A percentile compares a stretch with the other conserved stretches of the same genome.
phyloP scores from a whole-genome alignment of 78 protist genomes.

The Carpediemonas membranifera region DNA sequence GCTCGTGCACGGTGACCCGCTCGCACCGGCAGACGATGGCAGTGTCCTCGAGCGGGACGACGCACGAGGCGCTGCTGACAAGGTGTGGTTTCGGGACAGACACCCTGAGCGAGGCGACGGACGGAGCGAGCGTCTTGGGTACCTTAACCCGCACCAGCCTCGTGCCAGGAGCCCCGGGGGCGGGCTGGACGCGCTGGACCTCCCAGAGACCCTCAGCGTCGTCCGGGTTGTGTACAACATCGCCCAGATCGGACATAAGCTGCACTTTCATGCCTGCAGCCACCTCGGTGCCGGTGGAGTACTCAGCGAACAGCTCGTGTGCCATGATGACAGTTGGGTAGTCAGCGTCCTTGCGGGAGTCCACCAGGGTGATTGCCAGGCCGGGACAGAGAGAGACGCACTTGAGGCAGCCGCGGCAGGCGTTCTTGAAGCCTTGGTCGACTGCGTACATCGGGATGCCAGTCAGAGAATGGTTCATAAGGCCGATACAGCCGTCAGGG shows the following conservation, averaged over 20 bases:
- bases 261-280: no score
- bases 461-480: background rate
- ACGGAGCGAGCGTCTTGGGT: no score
- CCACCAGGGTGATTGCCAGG: background rate
- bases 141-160: no score
- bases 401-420: background rate
- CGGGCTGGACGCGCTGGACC: no score
- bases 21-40: conserved; percentile 6
- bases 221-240: no score
- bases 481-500: background rate
- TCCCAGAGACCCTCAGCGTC: no score
- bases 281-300: no score
- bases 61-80: no score
- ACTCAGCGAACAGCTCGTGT: background rate
- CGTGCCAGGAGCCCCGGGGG: no score
- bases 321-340: background rate
- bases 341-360: background rate
- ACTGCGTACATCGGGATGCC: background rate
- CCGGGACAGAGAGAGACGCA: conserved; percentile 10
- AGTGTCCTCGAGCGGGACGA: background rate
- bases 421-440: background rate
- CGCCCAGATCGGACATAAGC: no score
- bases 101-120: no score
- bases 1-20: background rate
- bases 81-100: no score